Evolutionary conservation across 108 stramenopile genomes (phyloP).

Genomic region (Cyclostephanos invisitatus): DNA sequence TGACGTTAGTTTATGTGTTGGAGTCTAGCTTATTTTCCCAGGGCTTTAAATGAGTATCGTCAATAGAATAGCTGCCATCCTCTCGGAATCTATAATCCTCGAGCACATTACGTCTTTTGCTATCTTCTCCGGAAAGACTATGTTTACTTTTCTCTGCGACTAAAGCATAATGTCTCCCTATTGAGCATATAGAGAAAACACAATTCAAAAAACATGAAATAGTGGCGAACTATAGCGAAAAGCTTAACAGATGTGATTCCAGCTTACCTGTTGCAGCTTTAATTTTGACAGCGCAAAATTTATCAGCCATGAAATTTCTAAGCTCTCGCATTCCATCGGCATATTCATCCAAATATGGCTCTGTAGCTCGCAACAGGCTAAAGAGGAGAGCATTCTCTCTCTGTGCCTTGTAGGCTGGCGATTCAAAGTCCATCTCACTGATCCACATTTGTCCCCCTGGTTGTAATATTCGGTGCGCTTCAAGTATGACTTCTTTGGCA

Average conservation of each 20-base stretch:
- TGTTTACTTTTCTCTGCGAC: constrained; percentile 65
- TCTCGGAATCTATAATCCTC: constrained; percentile 65
- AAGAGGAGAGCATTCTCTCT: constrained; percentile 76
- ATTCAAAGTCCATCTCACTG: constrained; percentile 85
- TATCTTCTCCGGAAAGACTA: background rate
- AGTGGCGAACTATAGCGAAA: too few relatives aligned
- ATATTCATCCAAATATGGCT: constrained; percentile 83
- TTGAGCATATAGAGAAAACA: too few relatives aligned
- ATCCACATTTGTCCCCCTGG: constrained; percentile 78
- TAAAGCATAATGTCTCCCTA: constrained; percentile 80
- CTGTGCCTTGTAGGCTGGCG: constrained; percentile 76
- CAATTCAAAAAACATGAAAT: too few relatives aligned
- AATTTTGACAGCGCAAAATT: constrained; percentile 47
- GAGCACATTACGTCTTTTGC: constrained; percentile 11
- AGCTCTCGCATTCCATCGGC: constrained; percentile 69
- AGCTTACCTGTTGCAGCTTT: constrained; percentile 74
- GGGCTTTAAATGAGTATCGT: constrained; percentile 79
- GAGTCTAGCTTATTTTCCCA: constrained; percentile 48
- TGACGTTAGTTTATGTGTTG: background rate
- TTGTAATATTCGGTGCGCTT: constrained; percentile 64
- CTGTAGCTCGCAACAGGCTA: constrained; percentile 71
- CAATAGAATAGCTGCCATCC: constrained; percentile 66
- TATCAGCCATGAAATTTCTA: constrained; percentile 37
- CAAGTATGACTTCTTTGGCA: constrained; percentile 55
- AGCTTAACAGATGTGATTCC: too few relatives aligned